phyloP scores from a whole-genome alignment of 768 basidiomycete genomes.

The Boletus subcaerulescens region DNA sequence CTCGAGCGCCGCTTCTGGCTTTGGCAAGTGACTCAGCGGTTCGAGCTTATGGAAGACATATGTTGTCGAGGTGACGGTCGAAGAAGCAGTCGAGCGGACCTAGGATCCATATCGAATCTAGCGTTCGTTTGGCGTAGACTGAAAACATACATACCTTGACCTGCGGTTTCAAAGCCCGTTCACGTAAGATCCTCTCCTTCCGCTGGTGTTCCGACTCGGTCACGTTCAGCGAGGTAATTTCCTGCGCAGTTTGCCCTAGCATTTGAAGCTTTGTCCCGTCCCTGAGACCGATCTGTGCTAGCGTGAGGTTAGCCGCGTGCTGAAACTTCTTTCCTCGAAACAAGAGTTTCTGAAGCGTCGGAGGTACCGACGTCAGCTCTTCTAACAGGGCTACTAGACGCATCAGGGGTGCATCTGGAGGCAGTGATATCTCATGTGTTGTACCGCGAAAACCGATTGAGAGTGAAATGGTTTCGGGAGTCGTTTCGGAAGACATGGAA shows the following conservation, averaged over 20 bases:
- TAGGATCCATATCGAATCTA: slow-evolving; percentile 17
- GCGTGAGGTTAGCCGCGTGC: slow-evolving; percentile 29
- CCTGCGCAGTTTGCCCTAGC: slow-evolving; percentile 61
- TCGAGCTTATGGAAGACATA: slow-evolving; percentile 66
- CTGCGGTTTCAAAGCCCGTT: slow-evolving; percentile 54
- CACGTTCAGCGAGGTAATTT: slow-evolving; percentile 51
- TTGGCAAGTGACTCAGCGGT: slow-evolving; percentile 62
- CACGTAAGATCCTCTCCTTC: slow-evolving; percentile 55
- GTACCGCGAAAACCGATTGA: slow-evolving; percentile 48
- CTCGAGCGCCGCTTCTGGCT: slow-evolving; percentile 52
- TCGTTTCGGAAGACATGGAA: slow-evolving; percentile 10
- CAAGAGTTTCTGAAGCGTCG: slow-evolving; percentile 65
- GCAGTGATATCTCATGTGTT: slow-evolving; percentile 45
- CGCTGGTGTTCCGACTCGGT: slow-evolving; percentile 57
- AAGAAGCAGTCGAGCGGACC: slow-evolving; percentile 55
- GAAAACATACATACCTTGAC: slow-evolving; percentile 53
- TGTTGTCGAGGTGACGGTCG: slow-evolving; percentile 36
- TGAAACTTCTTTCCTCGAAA: slow-evolving; percentile 61
- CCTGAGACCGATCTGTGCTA: slow-evolving; percentile 54
- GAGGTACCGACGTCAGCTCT: slow-evolving; percentile 64
- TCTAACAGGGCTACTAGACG: slow-evolving; percentile 51
- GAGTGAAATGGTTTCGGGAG: slow-evolving; percentile 11
- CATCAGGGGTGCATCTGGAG: slow-evolving; percentile 49
- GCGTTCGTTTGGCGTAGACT: not conserved
- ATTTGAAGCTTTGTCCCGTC: slow-evolving; percentile 67